Conservation (phyloP, 768 basidiomycete species). For the Kwoniella bestiolae region DNA sequence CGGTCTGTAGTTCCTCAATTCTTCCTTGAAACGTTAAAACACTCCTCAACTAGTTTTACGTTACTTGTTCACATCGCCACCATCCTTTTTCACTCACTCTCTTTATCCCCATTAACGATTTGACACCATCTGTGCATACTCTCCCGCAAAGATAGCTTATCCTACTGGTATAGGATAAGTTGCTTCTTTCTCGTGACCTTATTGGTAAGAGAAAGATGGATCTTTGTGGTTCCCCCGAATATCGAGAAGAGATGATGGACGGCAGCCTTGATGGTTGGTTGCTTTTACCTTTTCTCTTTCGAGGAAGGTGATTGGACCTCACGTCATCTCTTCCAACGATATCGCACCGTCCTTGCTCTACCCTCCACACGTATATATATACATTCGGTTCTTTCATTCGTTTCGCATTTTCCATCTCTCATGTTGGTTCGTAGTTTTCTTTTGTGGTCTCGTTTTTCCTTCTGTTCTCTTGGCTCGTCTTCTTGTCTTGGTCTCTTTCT, state of each 20-base stretch:
- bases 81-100: neutral
- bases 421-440: too few relatives aligned
- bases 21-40: neutral
- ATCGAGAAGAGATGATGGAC: neutral
- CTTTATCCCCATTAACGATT: neutral
- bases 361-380: neutral
- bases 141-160: conserved; percentile 5
- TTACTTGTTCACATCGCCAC: conserved; percentile 1
- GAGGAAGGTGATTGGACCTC: neutral
- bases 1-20: neutral
- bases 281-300: neutral
- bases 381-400: neutral
- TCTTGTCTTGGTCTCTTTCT: neutral
- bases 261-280: conserved; percentile 11
- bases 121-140: neutral
- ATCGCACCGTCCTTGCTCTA: neutral
- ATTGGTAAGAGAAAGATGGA: conserved; percentile 1
- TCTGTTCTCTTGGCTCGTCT: neutral
- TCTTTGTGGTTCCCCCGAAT: conserved; percentile 2
- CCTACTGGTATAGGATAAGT: neutral
- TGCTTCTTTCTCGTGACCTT: conserved; percentile 12
- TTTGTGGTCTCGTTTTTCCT: neutral
- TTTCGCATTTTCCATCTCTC: too few relatives aligned
- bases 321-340: neutral
- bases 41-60: conserved; percentile 3